Base-by-base conservation (phyloP, 2,329 filamentous ascomycete species). In the Fusarium redolens region DNA sequence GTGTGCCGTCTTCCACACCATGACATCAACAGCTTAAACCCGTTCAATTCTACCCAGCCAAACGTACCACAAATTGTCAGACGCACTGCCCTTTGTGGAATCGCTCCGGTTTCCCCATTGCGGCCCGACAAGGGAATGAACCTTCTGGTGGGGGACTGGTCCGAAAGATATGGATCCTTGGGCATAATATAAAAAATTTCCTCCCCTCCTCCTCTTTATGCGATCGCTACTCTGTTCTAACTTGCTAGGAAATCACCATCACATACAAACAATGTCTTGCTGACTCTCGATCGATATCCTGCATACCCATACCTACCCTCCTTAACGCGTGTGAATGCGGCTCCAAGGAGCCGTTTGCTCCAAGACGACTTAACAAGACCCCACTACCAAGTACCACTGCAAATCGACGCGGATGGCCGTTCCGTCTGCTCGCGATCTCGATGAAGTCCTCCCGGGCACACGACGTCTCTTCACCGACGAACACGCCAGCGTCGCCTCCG, bases 361-460 rank as follows among this genome's bases (percentile, higher is more conserved):
- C 40, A 70, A 57, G 54, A 51, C 52, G 18, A 73, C 47, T 37
- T 55, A 43, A 65, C 61, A 71, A 52, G 38, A 61, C 41, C 25
- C 51, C 30, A 40, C 40, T 44, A 40, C 40, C 44, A 52, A 56
- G 37, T 30, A 25, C 38, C 38, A 56, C 56, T 59, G 44, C 57
- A 69, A 57, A 54, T 63, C 37, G 15, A 33, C 12, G 37, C 73
- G 65, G 65, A 77, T 78, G 75, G 74, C 68, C 65, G 72, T 65
- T 51, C 64, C 65, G 31, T 61, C 68, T 33, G 25, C 65, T 60
- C 66, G 61, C 72, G 61, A 74, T 28, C 31, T 70, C 50, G 57
- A 78, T 65, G 65, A 77, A 69, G 75, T 71, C 71, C 78, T 79
- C 38, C 78, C 78, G 48, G 78, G 78, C 76, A 79, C 78, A n/a